phyloP scores from a whole-genome alignment of 208 protist species.

The Trypanosoma caninum region DNA sequence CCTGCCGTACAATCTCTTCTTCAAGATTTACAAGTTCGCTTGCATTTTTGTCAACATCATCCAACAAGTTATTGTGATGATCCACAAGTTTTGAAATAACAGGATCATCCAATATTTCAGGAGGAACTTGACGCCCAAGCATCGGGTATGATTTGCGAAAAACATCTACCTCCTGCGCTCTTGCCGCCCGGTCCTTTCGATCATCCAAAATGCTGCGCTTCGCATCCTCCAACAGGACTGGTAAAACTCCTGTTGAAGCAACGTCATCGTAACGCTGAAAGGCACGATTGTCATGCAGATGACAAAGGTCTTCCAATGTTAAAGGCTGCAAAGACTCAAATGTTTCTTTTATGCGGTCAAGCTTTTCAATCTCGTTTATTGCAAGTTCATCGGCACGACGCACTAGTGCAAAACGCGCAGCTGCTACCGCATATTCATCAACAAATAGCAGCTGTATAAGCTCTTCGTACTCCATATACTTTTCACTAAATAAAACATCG shows the following conservation, averaged over 20 bases:
- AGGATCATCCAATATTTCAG: conserved; percentile 46
- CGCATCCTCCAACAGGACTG: conserved; percentile 4
- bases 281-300: conserved; percentile 10
- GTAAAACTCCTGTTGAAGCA: background rate
- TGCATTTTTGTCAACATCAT: conserved; percentile 24
- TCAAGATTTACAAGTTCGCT: conserved; percentile 29
- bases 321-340: conserved; percentile 18
- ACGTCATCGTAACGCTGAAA: conserved; percentile 5
- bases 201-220: conserved; percentile 9
- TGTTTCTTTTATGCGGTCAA: conserved; percentile 5
- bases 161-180: conserved; percentile 16
- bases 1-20: conserved; percentile 30
- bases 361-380: conserved; percentile 13
- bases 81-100: conserved; percentile 40
- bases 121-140: conserved; percentile 64
- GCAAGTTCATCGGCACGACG: conserved; percentile 15
- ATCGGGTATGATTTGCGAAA: conserved; percentile 52
- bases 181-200: conserved; percentile 13
- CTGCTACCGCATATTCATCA: conserved; percentile 9
- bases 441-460: conserved; percentile 2
- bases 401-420: background rate
- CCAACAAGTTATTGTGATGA: conserved; percentile 43
- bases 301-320: conserved; percentile 19
- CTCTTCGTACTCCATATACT: conserved; percentile 22
- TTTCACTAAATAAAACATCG: conserved; percentile 28